phyloP scores from a whole-genome alignment of 805 yeast species.

The Tetrapisispora phaffii region DNA sequence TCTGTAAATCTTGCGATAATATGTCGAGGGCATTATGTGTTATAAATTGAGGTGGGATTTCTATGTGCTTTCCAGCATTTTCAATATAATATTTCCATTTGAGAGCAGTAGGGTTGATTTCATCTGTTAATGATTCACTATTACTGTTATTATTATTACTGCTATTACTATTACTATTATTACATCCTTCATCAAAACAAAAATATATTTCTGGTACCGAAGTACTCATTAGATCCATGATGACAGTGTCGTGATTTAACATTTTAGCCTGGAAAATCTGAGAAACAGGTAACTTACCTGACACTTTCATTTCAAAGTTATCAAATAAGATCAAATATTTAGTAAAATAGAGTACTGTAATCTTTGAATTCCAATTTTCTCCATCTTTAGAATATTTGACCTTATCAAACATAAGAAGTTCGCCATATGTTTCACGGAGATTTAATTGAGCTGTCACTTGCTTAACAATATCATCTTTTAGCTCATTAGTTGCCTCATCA shows the following conservation, averaged over 20 bases:
- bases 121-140: too few relatives aligned
- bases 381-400: conserved; percentile 37
- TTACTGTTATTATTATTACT: conserved; percentile 20
- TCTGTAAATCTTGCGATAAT: conserved; percentile 19
- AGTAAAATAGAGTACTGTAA: conserved; percentile 11
- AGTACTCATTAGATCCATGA: conserved; percentile 33
- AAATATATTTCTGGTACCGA: conserved; percentile 36
- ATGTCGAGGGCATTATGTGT: conserved; percentile 44
- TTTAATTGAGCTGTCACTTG: neutral
- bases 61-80: conserved; percentile 2
- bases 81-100: conserved; percentile 35
- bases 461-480: neutral
- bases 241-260: conserved; percentile 19
- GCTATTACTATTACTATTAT: too few relatives aligned
- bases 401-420: conserved; percentile 32
- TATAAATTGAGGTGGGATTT: conserved; percentile 32
- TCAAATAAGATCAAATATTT: conserved; percentile 14
- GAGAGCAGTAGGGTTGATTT: neutral
- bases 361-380: conserved; percentile 31
- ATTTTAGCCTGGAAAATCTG: conserved; percentile 29
- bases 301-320: conserved; percentile 17
- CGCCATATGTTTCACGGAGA: conserved; percentile 5
- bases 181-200: conserved; percentile 17
- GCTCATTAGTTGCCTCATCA: neutral
- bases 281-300: conserved; percentile 35